A percentile compares a stretch with the other conserved stretches of the same genome.
phyloP scores from a whole-genome alignment of 805 yeast species.

The Hagleromyces aurorensis region DNA sequence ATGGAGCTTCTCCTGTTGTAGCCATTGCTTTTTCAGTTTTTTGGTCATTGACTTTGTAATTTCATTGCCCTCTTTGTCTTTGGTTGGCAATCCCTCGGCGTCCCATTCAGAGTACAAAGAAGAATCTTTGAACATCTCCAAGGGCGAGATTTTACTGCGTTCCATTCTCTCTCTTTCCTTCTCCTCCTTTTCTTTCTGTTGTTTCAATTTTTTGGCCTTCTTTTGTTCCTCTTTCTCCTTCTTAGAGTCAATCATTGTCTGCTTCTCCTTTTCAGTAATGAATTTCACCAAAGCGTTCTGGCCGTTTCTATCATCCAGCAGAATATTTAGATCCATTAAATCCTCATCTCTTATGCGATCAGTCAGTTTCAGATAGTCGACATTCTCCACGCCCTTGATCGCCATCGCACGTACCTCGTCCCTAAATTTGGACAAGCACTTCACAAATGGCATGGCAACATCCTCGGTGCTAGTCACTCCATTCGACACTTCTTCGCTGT shows the following conservation, averaged over 20 bases:
- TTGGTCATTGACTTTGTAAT: constrained; percentile 79
- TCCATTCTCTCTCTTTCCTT: constrained; percentile 56
- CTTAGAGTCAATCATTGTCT: constrained; percentile 49
- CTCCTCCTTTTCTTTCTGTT: constrained; percentile 53
- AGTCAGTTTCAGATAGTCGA: constrained; percentile 54
- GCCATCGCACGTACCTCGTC: constrained; percentile 74
- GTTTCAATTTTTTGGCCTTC: constrained; percentile 39
- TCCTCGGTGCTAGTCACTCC: constrained; percentile 45
- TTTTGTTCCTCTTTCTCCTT: constrained; percentile 48
- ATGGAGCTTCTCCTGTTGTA: constrained; percentile 74
- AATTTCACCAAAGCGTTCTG: constrained; percentile 80
- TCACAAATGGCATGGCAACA: constrained; percentile 68
- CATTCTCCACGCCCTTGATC: constrained; percentile 45
- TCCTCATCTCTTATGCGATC: constrained; percentile 70
- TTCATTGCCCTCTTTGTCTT: constrained; percentile 70
- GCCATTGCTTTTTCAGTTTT: constrained; percentile 71
- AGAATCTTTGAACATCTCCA: constrained; percentile 59
- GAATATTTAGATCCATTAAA: constrained; percentile 65
- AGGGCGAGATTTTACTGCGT: constrained; percentile 63
- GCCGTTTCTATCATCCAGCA: constrained; percentile 83
- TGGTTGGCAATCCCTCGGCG: constrained; percentile 73
- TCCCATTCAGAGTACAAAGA: constrained; percentile 70
- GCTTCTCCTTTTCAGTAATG: constrained; percentile 58
- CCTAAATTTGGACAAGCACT: constrained; percentile 69
- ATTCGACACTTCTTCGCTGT: constrained; percentile 22